Percentiles rank a stretch among this genome's conserved stretches.
phyloP scores from a whole-genome alignment of 345 rosid species.

The Citropsis articulata region DNA sequence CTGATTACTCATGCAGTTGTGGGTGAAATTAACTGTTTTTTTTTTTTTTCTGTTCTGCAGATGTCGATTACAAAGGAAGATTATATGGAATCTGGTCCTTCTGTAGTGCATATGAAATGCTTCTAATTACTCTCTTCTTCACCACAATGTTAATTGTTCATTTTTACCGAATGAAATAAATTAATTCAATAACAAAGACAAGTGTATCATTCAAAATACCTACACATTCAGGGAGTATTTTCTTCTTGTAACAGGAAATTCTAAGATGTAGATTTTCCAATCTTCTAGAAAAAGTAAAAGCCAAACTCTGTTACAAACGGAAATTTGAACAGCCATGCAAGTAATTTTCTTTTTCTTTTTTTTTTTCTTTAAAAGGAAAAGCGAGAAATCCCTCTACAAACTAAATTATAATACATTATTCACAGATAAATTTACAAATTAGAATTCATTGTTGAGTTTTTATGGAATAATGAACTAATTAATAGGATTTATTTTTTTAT shows the following conservation, averaged over 20 bases:
- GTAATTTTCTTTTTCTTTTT: no score
- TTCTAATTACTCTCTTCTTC: background rate
- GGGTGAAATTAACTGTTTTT: no score
- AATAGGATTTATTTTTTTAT: no score
- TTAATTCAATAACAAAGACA: background rate
- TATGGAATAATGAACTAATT: no score
- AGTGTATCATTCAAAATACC: background rate
- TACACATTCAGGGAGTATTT: background rate
- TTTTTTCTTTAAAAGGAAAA: no score
- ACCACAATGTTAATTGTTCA: background rate
- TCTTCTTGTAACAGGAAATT: background rate
- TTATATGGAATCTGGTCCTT: slow-evolving; percentile 24
- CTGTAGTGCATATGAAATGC: slow-evolving; percentile 30
- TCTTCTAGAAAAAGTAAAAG: background rate
- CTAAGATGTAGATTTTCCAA: background rate
- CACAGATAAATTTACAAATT: no score
- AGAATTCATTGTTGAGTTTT: no score
- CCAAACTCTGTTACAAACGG: background rate
- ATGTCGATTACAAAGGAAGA: slow-evolving; percentile 31
- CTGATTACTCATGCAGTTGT: no score
- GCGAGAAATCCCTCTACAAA: no score
- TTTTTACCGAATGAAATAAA: background rate
- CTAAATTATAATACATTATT: no score
- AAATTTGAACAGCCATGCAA: background rate
- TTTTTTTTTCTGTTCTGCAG: slow-evolving; percentile 5